These are phyloP conservation scores for Botrytis fragariae DNA, from an alignment of 2,329 filamentous ascomycete genomes.

Conservation along the genomic window DNA sequence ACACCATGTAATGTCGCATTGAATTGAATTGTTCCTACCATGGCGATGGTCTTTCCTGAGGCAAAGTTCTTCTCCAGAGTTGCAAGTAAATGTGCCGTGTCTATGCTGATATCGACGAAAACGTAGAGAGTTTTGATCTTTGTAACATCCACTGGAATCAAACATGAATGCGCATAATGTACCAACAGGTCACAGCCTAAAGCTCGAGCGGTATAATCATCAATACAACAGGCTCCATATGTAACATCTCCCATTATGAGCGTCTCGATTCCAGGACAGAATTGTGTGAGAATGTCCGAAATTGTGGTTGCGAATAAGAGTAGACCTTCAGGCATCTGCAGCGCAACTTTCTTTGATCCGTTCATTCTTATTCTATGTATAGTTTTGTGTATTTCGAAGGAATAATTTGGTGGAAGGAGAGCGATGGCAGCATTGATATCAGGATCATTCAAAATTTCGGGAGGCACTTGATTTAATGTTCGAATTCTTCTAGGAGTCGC, in stretches of 20 bases:
- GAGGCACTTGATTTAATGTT: constrained; percentile 86
- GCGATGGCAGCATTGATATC: constrained; percentile 84
- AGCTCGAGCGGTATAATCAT: constrained; percentile 94
- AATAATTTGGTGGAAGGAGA: constrained; percentile 92
- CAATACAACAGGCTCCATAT: constrained; percentile 97
- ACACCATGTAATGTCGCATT: constrained; percentile 94
- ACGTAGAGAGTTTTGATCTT: constrained; percentile 97
- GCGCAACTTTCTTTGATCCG: constrained; percentile 75
- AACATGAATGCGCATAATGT: constrained; percentile 94
- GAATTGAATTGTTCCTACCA: constrained; percentile 98
- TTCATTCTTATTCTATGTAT: constrained; percentile 87
- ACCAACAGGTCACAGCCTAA: constrained; percentile 92
- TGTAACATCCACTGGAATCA: constrained; percentile 94
- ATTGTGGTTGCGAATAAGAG: constrained; percentile 96
- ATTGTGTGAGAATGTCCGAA: constrained; percentile 91
- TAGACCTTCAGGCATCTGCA: constrained; percentile 97
- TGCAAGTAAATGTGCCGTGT: constrained; percentile 80
- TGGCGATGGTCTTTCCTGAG: constrained; percentile 79
- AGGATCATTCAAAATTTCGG: constrained; percentile 79
- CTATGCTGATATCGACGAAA: constrained; percentile 97
- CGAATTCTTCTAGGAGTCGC: constrained; percentile 69
- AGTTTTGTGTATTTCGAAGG: constrained; percentile 97
- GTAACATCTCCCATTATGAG: constrained; percentile 99
- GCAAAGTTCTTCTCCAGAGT: constrained; percentile 87
- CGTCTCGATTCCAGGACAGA: constrained; percentile 87